Conservation (phyloP, 768 basidiomycete species). For the Phlebiopsis flavidoalba region DNA sequence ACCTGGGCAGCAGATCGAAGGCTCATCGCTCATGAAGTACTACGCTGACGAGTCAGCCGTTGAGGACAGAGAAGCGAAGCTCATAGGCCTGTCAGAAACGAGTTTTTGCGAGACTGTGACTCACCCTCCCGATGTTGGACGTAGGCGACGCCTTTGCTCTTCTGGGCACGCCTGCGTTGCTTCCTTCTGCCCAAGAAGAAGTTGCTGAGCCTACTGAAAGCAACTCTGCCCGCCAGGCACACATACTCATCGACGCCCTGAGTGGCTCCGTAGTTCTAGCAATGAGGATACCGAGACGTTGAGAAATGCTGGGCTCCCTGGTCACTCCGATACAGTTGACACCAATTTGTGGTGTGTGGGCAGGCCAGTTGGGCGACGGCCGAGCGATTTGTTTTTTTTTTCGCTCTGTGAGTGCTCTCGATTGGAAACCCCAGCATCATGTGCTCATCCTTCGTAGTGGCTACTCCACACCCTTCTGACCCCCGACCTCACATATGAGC, state of each 20-base stretch:
- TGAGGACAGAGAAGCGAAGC: slow-evolving; percentile 45
- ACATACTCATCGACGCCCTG: slow-evolving; percentile 72
- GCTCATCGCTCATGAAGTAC: slow-evolving; percentile 39
- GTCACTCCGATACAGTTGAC: slow-evolving; percentile 88
- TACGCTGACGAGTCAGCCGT: slow-evolving; percentile 32
- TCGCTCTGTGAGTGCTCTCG: slow-evolving; percentile 48
- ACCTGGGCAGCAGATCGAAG: slow-evolving; percentile 22
- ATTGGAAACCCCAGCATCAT: neutral
- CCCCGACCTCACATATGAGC: slow-evolving; percentile 60
- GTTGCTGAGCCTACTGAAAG: slow-evolving; percentile 20
- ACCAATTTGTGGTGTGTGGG: slow-evolving; percentile 87
- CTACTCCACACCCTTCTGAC: slow-evolving; percentile 66
- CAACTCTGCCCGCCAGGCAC: slow-evolving; percentile 50
- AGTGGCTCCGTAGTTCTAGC: slow-evolving; percentile 73
- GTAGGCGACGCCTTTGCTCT: slow-evolving; percentile 76
- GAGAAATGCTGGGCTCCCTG: slow-evolving; percentile 49
- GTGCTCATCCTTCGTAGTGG: slow-evolving; percentile 39
- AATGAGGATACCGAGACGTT: slow-evolving; percentile 28
- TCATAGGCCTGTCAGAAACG: slow-evolving; percentile 70
- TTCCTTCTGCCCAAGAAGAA: slow-evolving; percentile 22
- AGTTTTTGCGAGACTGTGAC: slow-evolving; percentile 71
- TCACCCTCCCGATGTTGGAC: slow-evolving; percentile 81
- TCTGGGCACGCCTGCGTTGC: slow-evolving; percentile 57
- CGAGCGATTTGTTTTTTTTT: no score
- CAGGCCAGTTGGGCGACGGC: slow-evolving; percentile 94